Evolutionary conservation across 805 yeast genomes (phyloP).

Genomic region (Ogataea angusta): DNA sequence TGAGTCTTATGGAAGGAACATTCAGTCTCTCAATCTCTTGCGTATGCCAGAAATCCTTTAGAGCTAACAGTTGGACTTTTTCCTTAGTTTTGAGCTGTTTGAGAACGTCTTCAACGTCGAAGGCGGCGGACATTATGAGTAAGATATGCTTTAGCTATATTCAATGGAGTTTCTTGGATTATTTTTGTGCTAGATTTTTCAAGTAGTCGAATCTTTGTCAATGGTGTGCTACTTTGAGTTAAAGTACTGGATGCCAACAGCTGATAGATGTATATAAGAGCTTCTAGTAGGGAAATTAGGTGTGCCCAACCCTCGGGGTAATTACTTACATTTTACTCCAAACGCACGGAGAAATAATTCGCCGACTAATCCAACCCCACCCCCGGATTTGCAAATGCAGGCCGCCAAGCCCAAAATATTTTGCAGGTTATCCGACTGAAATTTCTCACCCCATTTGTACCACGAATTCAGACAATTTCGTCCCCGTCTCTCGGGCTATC

Average conservation of each 20-base stretch:
- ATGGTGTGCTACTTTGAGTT: background rate
- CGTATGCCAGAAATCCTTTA: conserved; percentile 43
- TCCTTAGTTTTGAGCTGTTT: conserved; percentile 28
- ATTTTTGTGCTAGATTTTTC: background rate
- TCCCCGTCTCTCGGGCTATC: background rate
- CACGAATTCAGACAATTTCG: background rate
- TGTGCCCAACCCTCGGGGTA: background rate
- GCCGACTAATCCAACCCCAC: background rate
- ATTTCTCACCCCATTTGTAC: background rate
- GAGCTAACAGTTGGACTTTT: conserved; percentile 31
- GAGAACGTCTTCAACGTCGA: conserved; percentile 23
- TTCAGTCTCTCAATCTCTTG: conserved; percentile 31
- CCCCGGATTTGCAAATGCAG: background rate
- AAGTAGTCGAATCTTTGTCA: background rate
- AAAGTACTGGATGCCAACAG: background rate
- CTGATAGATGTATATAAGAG: background rate
- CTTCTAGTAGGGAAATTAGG: background rate
- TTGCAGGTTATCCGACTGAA: background rate
- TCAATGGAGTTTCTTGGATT: background rate
- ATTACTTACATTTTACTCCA: background rate
- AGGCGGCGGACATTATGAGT: background rate
- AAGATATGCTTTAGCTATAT: background rate
- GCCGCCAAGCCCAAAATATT: background rate
- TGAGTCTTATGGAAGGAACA: conserved; percentile 36
- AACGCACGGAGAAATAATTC: background rate